Base-by-base conservation (phyloP, 208 protist genomes). In the Leishmania guyanensis region DNA sequence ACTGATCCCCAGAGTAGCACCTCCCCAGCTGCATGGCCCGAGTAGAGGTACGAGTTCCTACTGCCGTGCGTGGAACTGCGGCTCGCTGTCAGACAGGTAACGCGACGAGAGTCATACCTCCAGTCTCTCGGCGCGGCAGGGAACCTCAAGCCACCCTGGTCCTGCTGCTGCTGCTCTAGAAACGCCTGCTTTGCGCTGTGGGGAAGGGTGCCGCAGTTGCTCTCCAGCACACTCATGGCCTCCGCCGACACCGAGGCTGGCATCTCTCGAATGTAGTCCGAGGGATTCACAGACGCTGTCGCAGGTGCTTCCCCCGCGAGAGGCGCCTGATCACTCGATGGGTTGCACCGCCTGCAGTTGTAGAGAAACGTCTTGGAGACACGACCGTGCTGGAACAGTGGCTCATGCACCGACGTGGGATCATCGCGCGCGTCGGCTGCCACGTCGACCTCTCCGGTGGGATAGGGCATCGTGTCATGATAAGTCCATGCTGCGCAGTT, bases 1-100 rank as follows among this genome's bases (percentile, higher is more conserved):
- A 83, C 43, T 2, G 66, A 80, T 50, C 85, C 81, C 87, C 89
- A 92, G 22, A 92, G 26, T 12, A 92, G 81, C 36, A 92, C 80
- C 64, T 89, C 89, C 8, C 89, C 89, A 0, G 86, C 90, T 36
- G 86, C 89, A 54, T 92, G 89, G 4, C 89, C 89, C 33, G 82
- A 86, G 82, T 81, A 89, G 46, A 92, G 85, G 17, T 87, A 83
- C 9, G 77, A 78, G 46, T 79, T 56, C 20, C 66, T 5, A 3
- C 54, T 79, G 39, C 62, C 46, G 51, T 20, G 0, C 51, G 43
- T 33, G 64, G 43, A 54, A 60, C 2, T 46, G 20, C 14, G 51
- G 71, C 43, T 64, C 16, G 81, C 82, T 6, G 84, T 66, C 53
- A 92, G 65, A 54, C 86, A 88, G 43, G 89, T 92, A n/a, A 92